Evolutionary conservation across 2,329 filamentous ascomycete genomes (phyloP).

Genomic region (Botrytis deweyae): DNA sequence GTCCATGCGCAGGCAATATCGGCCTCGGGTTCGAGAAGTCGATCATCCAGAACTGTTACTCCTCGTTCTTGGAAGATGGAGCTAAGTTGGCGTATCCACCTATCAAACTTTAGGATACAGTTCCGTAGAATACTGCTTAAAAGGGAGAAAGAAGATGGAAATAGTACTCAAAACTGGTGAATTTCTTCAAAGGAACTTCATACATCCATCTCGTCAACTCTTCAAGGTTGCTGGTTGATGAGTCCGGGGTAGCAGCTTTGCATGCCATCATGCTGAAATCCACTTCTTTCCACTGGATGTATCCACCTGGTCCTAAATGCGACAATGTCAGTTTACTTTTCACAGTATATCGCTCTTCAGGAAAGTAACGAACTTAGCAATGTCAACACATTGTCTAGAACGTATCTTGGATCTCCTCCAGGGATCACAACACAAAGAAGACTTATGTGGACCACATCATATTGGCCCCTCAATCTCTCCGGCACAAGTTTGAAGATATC

Average conservation of each 20-base stretch:
- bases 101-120: background rate
- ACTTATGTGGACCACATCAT: slow-evolving; percentile 17
- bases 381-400: slow-evolving; percentile 8
- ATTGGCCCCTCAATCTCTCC: background rate
- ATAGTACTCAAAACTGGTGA: slow-evolving; percentile 6
- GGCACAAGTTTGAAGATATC: slow-evolving; percentile 5
- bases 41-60: background rate
- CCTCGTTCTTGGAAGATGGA: slow-evolving; percentile 8
- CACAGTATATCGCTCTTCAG: background rate
- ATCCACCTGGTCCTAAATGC: slow-evolving; percentile 13
- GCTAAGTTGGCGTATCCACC: slow-evolving; percentile 17
- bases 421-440: slow-evolving; percentile 11
- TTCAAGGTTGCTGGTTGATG: background rate
- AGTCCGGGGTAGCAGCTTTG: background rate
- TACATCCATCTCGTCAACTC: background rate
- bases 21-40: background rate
- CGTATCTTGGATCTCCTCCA: slow-evolving; percentile 5
- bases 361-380: background rate
- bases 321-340: background rate
- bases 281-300: slow-evolving; percentile 18
- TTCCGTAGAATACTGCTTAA: background rate
- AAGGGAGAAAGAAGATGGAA: background rate
- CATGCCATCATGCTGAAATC: background rate
- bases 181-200: background rate
- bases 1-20: slow-evolving; percentile 11